These are phyloP conservation scores for Angomonas deanei DNA, from an alignment of 208 protist genomes.

Conservation along the genomic window DNA sequence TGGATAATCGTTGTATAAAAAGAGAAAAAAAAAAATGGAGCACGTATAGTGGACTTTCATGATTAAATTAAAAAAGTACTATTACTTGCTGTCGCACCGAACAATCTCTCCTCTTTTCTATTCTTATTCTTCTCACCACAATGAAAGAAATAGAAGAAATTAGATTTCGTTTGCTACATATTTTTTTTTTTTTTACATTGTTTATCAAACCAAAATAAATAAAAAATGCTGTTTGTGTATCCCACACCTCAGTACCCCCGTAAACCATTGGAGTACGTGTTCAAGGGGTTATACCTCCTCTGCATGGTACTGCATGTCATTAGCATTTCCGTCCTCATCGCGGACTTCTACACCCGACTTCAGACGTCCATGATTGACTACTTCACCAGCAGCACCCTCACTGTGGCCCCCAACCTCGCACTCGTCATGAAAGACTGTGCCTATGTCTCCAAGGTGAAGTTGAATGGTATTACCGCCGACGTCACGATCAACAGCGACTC, in stretches of 20 bases:
- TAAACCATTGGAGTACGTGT: conserved; percentile 42
- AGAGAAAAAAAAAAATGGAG: conserved; percentile 5
- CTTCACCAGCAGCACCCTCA: conserved; percentile 31
- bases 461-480: conserved; percentile 27
- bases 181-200: too few relatives aligned
- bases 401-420: conserved; percentile 23
- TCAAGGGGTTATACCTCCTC: conserved; percentile 67
- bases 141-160: background rate
- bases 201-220: too few relatives aligned
- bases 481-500: conserved; percentile 29
- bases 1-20: conserved; percentile 7
- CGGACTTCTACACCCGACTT: conserved; percentile 62
- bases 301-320: conserved; percentile 31
- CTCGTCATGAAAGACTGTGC: conserved; percentile 55
- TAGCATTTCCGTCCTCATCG: conserved; percentile 50
- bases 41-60: background rate
- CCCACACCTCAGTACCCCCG: conserved; percentile 73
- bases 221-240: conserved; percentile 80
- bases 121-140: background rate
- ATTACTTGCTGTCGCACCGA: background rate
- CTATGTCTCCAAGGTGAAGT: conserved; percentile 36
- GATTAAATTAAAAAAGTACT: conserved; percentile 8
- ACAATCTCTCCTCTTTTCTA: conserved; percentile 2
- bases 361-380: conserved; percentile 52
- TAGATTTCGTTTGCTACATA: too few relatives aligned